A percentile compares a stretch with the other conserved stretches of the same genome.
Conservation (phyloP, 805 yeast genomes). For the Kuraishia cidri region DNA sequence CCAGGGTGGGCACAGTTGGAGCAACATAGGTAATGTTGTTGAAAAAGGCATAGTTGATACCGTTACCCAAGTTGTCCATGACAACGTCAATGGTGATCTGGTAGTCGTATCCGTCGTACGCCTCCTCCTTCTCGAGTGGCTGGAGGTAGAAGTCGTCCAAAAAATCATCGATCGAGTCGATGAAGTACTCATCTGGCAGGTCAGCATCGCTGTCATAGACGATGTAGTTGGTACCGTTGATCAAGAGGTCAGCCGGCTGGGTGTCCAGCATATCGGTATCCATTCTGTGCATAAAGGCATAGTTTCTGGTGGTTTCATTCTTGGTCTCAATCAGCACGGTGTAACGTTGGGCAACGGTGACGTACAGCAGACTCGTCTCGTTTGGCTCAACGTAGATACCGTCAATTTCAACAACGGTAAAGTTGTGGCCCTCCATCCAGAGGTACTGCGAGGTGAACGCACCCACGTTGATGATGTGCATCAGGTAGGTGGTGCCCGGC, state of each 20-base stretch:
- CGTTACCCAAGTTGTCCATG: slow-evolving; percentile 81
- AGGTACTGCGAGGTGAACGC: slow-evolving; percentile 68
- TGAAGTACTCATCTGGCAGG: slow-evolving; percentile 30
- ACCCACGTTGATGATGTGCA: slow-evolving; percentile 61
- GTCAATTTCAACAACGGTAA: slow-evolving; percentile 67
- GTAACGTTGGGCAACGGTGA: slow-evolving; percentile 79
- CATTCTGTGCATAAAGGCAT: slow-evolving; percentile 72
- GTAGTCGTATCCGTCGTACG: slow-evolving; percentile 60
- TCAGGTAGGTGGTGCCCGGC: slow-evolving; percentile 51
- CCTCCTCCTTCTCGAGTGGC: slow-evolving; percentile 50
- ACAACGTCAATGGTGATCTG: slow-evolving; percentile 60
- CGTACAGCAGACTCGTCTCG: slow-evolving; percentile 43
- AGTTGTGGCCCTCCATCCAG: slow-evolving; percentile 60
- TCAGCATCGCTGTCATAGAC: slow-evolving; percentile 33
- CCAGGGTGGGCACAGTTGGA: slow-evolving; percentile 82
- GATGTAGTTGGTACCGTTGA: slow-evolving; percentile 72
- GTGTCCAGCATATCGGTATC: slow-evolving; percentile 81
- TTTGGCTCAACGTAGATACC: slow-evolving; percentile 60
- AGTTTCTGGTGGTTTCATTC: slow-evolving; percentile 51
- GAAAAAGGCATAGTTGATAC: slow-evolving; percentile 95
- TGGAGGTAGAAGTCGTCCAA: slow-evolving; percentile 73
- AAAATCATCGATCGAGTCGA: slow-evolving; percentile 41
- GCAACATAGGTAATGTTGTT: slow-evolving; percentile 70
- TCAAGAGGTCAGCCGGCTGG: slow-evolving; percentile 51
- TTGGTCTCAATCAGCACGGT: slow-evolving; percentile 68